phyloP scores from a whole-genome alignment of 2,329 filamentous ascomycete species.

The Fusarium armeniacum region DNA sequence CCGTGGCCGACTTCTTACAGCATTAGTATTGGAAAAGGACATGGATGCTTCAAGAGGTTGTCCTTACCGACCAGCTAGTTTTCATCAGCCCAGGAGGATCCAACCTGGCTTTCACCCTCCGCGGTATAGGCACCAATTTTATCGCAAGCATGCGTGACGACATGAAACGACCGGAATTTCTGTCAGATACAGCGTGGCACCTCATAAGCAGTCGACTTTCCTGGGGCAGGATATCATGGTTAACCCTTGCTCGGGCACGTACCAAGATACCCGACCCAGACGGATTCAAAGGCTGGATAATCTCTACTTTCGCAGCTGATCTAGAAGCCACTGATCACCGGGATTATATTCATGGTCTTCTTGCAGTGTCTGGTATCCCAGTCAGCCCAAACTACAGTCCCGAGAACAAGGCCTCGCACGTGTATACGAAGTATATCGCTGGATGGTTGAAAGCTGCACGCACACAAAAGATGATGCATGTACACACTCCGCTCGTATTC shows the following conservation, averaged over 20 bases:
- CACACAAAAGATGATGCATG: neutral
- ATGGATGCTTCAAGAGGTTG: slow-evolving; percentile 21
- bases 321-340: slow-evolving; percentile 17
- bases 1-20: slow-evolving; percentile 6
- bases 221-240: slow-evolving; percentile 8
- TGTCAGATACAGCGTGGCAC: slow-evolving; percentile 2
- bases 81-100: slow-evolving; percentile 8
- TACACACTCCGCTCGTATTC: slow-evolving; percentile 20
- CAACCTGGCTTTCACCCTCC: slow-evolving; percentile 4
- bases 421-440: slow-evolving; percentile 17
- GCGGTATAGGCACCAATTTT: neutral
- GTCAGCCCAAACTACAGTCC: slow-evolving; percentile 12
- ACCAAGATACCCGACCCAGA: slow-evolving; percentile 19
- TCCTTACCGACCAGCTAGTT: slow-evolving; percentile 6
- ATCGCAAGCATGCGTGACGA: neutral
- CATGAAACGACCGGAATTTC: neutral
- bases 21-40: slow-evolving; percentile 17
- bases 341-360: slow-evolving; percentile 21
- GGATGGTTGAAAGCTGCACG: slow-evolving; percentile 5
- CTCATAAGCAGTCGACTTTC: neutral
- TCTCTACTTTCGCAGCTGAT: slow-evolving; percentile 18
- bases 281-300: slow-evolving; percentile 22
- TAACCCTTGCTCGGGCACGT: slow-evolving; percentile 11
- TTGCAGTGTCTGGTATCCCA: slow-evolving; percentile 17
- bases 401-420: slow-evolving; percentile 9